Conservation (phyloP, 495 filamentous ascomycete species). For the Evansstolkia leycettana region DNA sequence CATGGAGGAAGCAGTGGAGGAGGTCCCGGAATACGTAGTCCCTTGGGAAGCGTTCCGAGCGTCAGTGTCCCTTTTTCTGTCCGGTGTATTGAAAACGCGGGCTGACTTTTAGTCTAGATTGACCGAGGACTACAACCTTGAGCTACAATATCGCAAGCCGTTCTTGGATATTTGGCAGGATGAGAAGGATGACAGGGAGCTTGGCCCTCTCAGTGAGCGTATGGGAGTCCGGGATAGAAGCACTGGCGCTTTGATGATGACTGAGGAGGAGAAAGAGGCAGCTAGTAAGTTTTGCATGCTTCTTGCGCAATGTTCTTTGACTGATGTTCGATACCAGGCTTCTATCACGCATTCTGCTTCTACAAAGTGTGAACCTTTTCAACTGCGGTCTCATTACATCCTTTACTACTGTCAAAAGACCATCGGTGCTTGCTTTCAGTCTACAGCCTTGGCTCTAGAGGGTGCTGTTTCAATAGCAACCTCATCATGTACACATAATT, state of each 20-base stretch:
- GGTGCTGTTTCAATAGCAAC: no score
- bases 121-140: slow-evolving; percentile 92
- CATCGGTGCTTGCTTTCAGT: no score
- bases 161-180: slow-evolving; percentile 86
- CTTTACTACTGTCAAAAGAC: no score
- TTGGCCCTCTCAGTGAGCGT: slow-evolving; percentile 76
- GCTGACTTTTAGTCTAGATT: slow-evolving; percentile 31
- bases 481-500: no score
- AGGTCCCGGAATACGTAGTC: slow-evolving; percentile 94
- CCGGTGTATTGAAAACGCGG: no score
- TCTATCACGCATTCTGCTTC: slow-evolving; percentile 89
- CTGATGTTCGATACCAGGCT: slow-evolving; percentile 32
- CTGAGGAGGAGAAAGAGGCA: slow-evolving; percentile 76
- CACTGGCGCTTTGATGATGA: slow-evolving; percentile 55
- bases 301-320: not conserved
- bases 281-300: slow-evolving; percentile 39
- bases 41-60: slow-evolving; percentile 96
- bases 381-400: no score
- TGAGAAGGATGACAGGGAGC: slow-evolving; percentile 66
- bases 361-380: slow-evolving; percentile 57
- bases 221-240: slow-evolving; percentile 79
- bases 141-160: slow-evolving; percentile 79
- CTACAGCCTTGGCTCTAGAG: no score
- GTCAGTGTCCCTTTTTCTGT: slow-evolving; percentile 15
- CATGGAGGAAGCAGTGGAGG: slow-evolving; percentile 88